Base-by-base conservation (phyloP, 805 yeast genomes). In the Ogataea populi-albae region DNA sequence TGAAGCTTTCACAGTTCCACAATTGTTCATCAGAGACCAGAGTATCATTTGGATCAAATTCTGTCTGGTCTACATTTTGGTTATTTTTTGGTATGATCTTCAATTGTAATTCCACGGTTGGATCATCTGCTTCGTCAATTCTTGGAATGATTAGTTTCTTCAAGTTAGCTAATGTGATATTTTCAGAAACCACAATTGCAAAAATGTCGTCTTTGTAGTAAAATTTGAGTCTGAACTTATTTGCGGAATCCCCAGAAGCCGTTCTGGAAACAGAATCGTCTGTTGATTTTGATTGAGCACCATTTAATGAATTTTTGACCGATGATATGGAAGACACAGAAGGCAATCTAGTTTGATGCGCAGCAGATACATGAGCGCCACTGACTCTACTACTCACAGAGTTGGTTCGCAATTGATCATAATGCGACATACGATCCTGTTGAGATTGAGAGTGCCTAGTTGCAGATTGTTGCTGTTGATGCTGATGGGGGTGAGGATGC, bases 131-230 rank as follows among this genome's bases (percentile, higher is more conserved):
- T 34, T 60, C 65, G 36, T 60, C 64, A 11, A 60, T 46, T 26
- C 62, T 48, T 3, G 63, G 57, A 19, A 53, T 37, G 6, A 61
- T 50, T 15, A 45, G 16, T 16, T 41, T 42, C 36, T 55, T 59
- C 30, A 63, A 37, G 1, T 54, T 55, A 2, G 29, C 21, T 10
- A 62, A 35, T 2, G 47, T 37, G 9, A 52, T 44, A 24, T 47
- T 47, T 3, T 49, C 49, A 3, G 52, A 41, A n/a, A 62, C 57
- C 8, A 50, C 50, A 17, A 85, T 66, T 1, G 87, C 93, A 65
- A 84, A 85, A 11, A 85, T 85, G 54, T 85, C 95, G 50, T 83
- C 93, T 40, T 79, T 80, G 52, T 77, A 83, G 55, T 80, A 85
- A 51, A 85, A 82, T 56, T 85, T 85, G 34, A 84, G 74, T 57